Percentiles rank a stretch among this genome's conserved stretches.
These are phyloP conservation scores for Podila epicladia DNA, from an alignment of 192 early-diverging fungal genomes.

Conservation along the genomic window DNA sequence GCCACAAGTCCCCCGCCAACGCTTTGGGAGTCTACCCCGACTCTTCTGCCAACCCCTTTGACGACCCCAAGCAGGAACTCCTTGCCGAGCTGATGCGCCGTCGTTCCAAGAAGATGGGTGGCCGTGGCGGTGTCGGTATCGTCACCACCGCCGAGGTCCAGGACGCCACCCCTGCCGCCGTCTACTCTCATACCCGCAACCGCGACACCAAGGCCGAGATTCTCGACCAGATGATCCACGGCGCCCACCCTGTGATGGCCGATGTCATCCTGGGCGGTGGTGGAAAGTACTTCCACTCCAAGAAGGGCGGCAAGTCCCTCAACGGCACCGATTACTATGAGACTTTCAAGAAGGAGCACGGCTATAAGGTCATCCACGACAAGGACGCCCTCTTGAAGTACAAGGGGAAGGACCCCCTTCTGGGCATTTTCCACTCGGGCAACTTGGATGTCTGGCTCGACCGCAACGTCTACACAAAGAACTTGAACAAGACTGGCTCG, in stretches of 20 bases:
- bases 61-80: conserved; percentile 68
- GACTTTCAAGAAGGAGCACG: conserved; percentile 43
- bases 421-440: conserved; percentile 62
- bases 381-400: conserved; percentile 52
- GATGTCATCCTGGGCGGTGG: conserved; percentile 70
- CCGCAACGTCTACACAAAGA: conserved; percentile 59
- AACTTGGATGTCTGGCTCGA: conserved; percentile 70
- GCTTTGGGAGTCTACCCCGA: conserved; percentile 65
- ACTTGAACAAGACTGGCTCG: conserved; percentile 48
- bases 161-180: conserved; percentile 71
- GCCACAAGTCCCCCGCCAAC: conserved; percentile 61
- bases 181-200: conserved; percentile 62
- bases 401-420: conserved; percentile 53
- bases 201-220: conserved; percentile 57
- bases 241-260: conserved; percentile 51
- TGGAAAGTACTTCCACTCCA: conserved; percentile 57
- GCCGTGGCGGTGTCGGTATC: conserved; percentile 61
- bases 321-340: conserved; percentile 57
- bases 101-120: conserved; percentile 53
- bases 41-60: conserved; percentile 60
- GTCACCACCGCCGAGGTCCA: conserved; percentile 64
- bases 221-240: conserved; percentile 62
- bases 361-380: conserved; percentile 60
- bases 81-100: conserved; percentile 65
- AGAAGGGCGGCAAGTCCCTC: conserved; percentile 23